These are phyloP conservation scores for Xylaria arbuscula DNA, from an alignment of 2,329 filamentous ascomycete species.

Conservation along the genomic window DNA sequence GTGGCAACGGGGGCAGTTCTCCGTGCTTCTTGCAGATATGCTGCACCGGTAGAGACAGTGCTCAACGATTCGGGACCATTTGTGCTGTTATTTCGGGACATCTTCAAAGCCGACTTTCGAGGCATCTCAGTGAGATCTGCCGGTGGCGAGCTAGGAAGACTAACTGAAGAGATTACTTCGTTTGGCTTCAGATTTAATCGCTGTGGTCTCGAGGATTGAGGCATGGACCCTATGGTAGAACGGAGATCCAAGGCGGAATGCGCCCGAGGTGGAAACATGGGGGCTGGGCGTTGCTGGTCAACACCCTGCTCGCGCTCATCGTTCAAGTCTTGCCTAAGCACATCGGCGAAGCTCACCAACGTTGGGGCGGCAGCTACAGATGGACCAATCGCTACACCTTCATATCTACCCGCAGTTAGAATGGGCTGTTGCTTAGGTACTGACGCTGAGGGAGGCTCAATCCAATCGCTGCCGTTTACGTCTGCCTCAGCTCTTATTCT, in stretches of 20 bases:
- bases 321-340: slow-evolving; percentile 36
- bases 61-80: slow-evolving; percentile 43
- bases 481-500: slow-evolving; percentile 26
- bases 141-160: slow-evolving; percentile 47
- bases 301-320: slow-evolving; percentile 33
- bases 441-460: slow-evolving; percentile 41
- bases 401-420: slow-evolving; percentile 26
- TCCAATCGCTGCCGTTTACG: slow-evolving; percentile 43
- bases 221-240: slow-evolving; percentile 48
- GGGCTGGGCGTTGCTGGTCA: slow-evolving; percentile 25
- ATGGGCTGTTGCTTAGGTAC: slow-evolving; percentile 43
- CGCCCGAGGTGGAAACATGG: slow-evolving; percentile 41
- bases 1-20: slow-evolving; percentile 47
- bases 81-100: slow-evolving; percentile 43
- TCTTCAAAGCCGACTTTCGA: slow-evolving; percentile 46
- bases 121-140: slow-evolving; percentile 42
- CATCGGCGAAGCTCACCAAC: slow-evolving; percentile 42
- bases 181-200: slow-evolving; percentile 50
- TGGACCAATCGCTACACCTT: slow-evolving; percentile 31
- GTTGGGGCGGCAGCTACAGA: slow-evolving; percentile 40
- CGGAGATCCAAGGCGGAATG: slow-evolving; percentile 48
- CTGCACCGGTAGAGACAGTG: slow-evolving; percentile 45
- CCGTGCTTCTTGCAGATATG: slow-evolving; percentile 53
- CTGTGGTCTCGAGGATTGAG: slow-evolving; percentile 55
- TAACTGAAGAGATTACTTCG: slow-evolving; percentile 41